Evolutionary conservation across 2,329 filamentous ascomycete species (phyloP).

Genomic region (Talaromyces pinophilus): DNA sequence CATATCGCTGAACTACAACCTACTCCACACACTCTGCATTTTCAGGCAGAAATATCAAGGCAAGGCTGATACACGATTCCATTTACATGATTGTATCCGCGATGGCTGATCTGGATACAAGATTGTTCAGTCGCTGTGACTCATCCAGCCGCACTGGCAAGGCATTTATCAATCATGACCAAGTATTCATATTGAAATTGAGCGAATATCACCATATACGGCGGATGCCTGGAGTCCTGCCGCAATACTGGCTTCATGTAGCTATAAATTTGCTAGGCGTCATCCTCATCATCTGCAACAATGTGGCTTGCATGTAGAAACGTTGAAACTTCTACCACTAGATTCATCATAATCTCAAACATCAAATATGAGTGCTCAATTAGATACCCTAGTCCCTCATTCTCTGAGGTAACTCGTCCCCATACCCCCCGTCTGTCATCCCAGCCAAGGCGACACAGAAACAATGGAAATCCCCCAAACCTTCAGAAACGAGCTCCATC

Average conservation of each 20-base stretch:
- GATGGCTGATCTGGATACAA: neutral
- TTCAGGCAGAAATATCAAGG: neutral
- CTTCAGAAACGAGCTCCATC: neutral
- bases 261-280: no score
- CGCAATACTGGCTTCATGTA: neutral
- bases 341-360: neutral
- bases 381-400: neutral
- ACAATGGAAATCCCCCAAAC: neutral
- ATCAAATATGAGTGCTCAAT: neutral
- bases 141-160: neutral
- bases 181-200: neutral
- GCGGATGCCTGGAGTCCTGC: neutral
- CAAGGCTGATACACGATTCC: neutral
- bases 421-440: neutral
- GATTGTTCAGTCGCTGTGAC: neutral
- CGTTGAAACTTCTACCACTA: neutral
- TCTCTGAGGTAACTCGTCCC: neutral
- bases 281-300: no score
- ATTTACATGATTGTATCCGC: neutral
- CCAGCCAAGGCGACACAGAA: neutral
- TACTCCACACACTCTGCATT: neutral
- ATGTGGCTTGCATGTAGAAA: neutral
- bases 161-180: neutral
- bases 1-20: neutral
- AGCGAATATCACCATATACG: neutral